phyloP scores from a whole-genome alignment of 2,329 filamentous ascomycete species.

The Beauveria scarabaeidicola region DNA sequence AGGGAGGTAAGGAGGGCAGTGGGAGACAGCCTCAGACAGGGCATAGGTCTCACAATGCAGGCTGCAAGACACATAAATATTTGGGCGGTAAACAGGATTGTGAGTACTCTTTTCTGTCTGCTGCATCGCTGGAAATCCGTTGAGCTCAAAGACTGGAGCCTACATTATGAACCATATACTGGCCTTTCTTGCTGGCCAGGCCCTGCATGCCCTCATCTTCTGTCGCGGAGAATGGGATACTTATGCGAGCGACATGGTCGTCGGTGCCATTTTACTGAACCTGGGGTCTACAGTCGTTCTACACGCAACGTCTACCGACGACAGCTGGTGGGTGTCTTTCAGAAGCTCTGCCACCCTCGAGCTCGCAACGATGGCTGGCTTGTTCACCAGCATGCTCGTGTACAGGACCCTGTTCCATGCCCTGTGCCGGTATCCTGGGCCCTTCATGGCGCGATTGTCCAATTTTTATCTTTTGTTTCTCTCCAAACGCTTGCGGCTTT shows the following conservation, averaged over 20 bases:
- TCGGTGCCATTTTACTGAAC: not conserved
- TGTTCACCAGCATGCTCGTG: slow-evolving; percentile 16
- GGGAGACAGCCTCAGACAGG: no score
- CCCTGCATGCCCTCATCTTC: slow-evolving; percentile 16
- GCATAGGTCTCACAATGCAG: no score
- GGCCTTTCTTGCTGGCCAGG: slow-evolving; percentile 10
- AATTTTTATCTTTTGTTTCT: slow-evolving; percentile 18
- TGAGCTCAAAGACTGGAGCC: no score
- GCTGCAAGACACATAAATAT: no score
- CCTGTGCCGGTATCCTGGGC: slow-evolving; percentile 21
- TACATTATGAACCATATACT: not conserved
- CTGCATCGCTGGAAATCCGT: no score
- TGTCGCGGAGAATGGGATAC: slow-evolving; percentile 21
- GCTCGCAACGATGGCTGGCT: slow-evolving; percentile 7
- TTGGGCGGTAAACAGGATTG: no score
- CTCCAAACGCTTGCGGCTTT: slow-evolving; percentile 18
- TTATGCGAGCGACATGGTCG: slow-evolving; percentile 12
- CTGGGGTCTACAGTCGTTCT: not conserved
- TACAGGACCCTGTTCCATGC: slow-evolving; percentile 20
- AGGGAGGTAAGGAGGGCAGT: no score
- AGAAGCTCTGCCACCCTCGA: not conserved
- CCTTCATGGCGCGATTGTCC: slow-evolving; percentile 19
- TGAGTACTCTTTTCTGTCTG: no score
- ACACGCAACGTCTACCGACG: not conserved
- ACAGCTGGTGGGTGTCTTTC: not conserved